Base-by-base conservation (phyloP, 139 green algal species). In the Picochlorum sp. region DNA sequence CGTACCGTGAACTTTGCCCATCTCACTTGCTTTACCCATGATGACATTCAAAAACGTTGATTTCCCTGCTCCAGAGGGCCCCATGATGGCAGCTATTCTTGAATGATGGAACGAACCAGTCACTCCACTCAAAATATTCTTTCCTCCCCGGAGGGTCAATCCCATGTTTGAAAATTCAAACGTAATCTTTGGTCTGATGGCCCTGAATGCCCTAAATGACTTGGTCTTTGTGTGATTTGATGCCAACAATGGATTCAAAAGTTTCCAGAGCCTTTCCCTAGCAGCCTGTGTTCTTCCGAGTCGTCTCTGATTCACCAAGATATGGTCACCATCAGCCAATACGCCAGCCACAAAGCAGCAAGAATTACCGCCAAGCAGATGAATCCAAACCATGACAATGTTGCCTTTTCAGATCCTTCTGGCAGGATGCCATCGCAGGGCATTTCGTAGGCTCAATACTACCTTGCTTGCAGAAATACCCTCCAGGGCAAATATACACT, bases 31-130 rank as follows among this genome's bases (percentile, higher is more conserved):
- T 45, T 63, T 82, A 32, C 78, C 74, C 34, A 65, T 67, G 15
- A 84, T 69, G 24, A 78, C 75, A 34, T 68, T 67, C 15, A 84
- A 65, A 24, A 84, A 68, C 2, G 78, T 84, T 6, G 67, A 69
- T 67, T 84, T 84, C 28, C 78, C 78, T 9, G 75, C 75, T 14
- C 78, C 74, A 14, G 21, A 63, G 6, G 77, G 74, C 9, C 77
- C 77, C 70, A 84, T 70, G 18, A 84, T 57, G 26, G 74, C 77
- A 21, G 55, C 37, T 41, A 83, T 51, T 37, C 75, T 65, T 57
- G 54, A 69, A 28, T 78, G 74, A 16, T 57, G 57, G 50, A 83
- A 83, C 34, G 57, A 61, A 30, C 56, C 15, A 21, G 11, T 37
- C 16, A 75, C 66, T 13, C 50, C 57, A 3, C 32, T 45, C 11